phyloP scores from a whole-genome alignment of 768 basidiomycete genomes.

The Russula brevipes region DNA sequence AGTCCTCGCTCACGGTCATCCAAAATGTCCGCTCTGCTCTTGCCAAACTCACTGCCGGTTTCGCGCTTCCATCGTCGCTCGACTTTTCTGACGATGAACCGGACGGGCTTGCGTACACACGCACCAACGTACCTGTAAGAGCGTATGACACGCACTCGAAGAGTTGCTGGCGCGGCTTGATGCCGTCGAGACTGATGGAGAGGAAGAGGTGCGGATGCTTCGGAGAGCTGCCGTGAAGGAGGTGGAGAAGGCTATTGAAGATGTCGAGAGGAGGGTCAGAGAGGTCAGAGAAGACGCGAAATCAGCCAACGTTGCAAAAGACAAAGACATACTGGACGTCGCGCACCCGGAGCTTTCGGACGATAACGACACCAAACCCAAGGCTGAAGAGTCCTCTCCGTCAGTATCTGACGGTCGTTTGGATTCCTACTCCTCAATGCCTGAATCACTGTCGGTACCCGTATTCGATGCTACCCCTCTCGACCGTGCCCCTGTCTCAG shows the following conservation, averaged over 20 bases:
- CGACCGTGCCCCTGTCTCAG: too few species aligned
- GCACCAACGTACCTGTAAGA: conserved; percentile 55
- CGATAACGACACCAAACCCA: too few species aligned
- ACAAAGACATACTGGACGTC: too few species aligned
- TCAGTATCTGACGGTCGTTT: too few species aligned
- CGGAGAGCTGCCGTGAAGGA: conserved; percentile 49
- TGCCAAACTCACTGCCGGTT: conserved; percentile 8
- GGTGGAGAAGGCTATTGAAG: conserved; percentile 57
- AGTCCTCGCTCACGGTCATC: conserved; percentile 1
- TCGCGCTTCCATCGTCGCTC: conserved; percentile 16
- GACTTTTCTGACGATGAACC: conserved; percentile 12
- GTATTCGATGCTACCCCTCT: too few species aligned
- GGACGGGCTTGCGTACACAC: conserved; percentile 52
- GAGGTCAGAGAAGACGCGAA: background rate
- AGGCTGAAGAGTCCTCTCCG: too few species aligned
- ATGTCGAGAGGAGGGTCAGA: conserved; percentile 38
- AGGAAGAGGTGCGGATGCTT: conserved; percentile 44
- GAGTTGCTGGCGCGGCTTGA: conserved; percentile 64
- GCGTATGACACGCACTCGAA: conserved; percentile 56
- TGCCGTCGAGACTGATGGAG: conserved; percentile 60
- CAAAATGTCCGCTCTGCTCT: conserved; percentile 10
- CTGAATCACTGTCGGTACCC: too few species aligned
- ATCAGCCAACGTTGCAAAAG: too few species aligned
- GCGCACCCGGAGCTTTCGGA: too few species aligned
- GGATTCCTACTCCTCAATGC: too few species aligned